These are phyloP conservation scores for Sporothrix pseudoabietina DNA, from an alignment of 2,329 filamentous ascomycete species.

Conservation along the genomic window DNA sequence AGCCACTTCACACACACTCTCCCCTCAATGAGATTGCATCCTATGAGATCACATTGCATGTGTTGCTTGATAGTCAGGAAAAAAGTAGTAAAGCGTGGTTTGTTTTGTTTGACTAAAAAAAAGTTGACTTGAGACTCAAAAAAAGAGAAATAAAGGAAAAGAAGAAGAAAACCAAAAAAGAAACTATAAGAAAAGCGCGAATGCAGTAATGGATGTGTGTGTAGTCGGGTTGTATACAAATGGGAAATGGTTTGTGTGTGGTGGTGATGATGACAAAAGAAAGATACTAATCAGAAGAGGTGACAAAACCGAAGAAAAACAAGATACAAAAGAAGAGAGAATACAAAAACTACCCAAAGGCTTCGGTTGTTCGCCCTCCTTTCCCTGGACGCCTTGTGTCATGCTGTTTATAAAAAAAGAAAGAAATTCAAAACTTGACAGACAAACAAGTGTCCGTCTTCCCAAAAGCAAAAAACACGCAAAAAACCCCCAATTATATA, in stretches of 20 bases:
- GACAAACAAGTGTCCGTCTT: neutral
- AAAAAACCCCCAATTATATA: neutral
- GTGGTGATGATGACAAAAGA: slow-evolving; percentile 4
- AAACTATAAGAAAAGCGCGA: slow-evolving; percentile 9
- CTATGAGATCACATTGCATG: no score
- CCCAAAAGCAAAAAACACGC: neutral
- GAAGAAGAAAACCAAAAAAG: neutral
- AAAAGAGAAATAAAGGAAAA: slow-evolving; percentile 18
- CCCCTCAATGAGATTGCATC: neutral
- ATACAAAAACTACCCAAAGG: slow-evolving; percentile 23
- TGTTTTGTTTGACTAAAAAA: neutral
- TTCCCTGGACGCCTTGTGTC: slow-evolving; percentile 25
- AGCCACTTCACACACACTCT: neutral
- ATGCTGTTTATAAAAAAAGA: slow-evolving; percentile 13
- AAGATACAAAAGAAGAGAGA: slow-evolving; percentile 13
- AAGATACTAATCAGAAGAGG: neutral
- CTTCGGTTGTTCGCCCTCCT: slow-evolving; percentile 20
- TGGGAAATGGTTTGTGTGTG: neutral
- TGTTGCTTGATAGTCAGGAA: neutral
- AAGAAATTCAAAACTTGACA: neutral
- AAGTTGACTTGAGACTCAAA: slow-evolving; percentile 3
- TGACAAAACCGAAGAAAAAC: neutral
- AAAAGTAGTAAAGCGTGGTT: slow-evolving; percentile 16
- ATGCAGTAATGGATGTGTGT: slow-evolving; percentile 8
- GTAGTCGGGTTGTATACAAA: neutral